phyloP scores from a whole-genome alignment of 352 stramenopile species.

The Lagenidium giganteum region DNA sequence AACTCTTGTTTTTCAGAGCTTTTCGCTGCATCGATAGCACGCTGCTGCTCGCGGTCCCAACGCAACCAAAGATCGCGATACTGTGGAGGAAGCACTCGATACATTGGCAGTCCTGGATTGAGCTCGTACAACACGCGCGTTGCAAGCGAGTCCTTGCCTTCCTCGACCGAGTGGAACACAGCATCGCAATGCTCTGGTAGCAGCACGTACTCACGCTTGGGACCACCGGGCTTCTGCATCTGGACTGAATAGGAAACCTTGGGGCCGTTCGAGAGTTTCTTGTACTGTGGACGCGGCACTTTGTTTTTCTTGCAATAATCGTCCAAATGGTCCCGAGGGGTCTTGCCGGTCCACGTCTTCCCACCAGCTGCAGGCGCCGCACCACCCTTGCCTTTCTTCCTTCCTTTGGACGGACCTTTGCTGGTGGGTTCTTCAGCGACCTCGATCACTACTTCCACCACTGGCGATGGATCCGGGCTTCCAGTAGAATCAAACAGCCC shows the following conservation, averaged over 20 bases:
- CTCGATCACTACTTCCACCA: background rate
- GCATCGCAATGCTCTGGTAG: too few relatives aligned
- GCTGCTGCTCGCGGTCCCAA: constrained; percentile 46
- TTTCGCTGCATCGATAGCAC: constrained; percentile 23
- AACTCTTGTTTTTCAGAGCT: constrained; percentile 41
- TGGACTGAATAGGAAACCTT: background rate
- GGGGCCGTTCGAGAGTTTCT: constrained; percentile 21
- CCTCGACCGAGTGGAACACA: constrained; percentile 57
- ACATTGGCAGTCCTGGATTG: constrained; percentile 77
- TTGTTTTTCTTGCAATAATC: constrained; percentile 88
- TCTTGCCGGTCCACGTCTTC: constrained; percentile 67
- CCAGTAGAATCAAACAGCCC: constrained; percentile 9
- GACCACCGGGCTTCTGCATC: too few relatives aligned
- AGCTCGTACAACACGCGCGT: constrained; percentile 87
- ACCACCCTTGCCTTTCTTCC: constrained; percentile 22
- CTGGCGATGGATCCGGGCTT: background rate
- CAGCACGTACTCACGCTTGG: background rate
- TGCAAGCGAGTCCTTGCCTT: constrained; percentile 73
- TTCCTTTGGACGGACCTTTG: too few relatives aligned
- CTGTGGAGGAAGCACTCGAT: constrained; percentile 82
- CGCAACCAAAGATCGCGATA: constrained; percentile 87
- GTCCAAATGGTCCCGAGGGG: constrained; percentile 84
- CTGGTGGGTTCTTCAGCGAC: too few relatives aligned
- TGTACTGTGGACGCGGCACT: constrained; percentile 74
- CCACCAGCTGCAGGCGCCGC: constrained; percentile 15